Evolutionary conservation across 495 filamentous ascomycete genomes (phyloP), one percentile per base, ranked within the genome.

Genomic region (Massariosphaeria phaeospora): DNA sequence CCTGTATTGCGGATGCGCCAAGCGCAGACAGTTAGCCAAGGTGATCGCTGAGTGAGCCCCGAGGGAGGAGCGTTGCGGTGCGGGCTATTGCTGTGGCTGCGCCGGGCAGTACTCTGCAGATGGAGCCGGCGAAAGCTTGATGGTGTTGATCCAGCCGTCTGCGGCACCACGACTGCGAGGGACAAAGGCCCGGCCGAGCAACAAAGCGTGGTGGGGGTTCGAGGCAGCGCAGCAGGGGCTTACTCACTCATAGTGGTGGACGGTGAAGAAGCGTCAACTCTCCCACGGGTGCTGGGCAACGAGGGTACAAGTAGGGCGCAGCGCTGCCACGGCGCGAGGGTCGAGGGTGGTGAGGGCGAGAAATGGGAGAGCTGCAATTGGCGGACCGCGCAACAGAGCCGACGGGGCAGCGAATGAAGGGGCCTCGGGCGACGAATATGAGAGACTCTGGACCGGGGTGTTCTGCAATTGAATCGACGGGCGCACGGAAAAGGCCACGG

Each of bases 21-120:
- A 57, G 54, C 46, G 36, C 33, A 26, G 10, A 33, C 39, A 50
- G 46, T 57, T 57, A 57, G 54, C 54, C 54, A 57, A 57, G 54
- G 20, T 30, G n/a, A 31, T 42, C 23, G 53, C n/a, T 30, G 26
- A 44, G 46, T 25, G 39, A 26, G 39, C 15, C 40, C 20, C 25
- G 12, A 9, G 30, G 36, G 26, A 15, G 34, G 27, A 35, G 18
- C 35, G 2, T 34, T 20, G 26, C 21, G 34, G 27, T 25, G 18
- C 35, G 2, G 36, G 24, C 24, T 29, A 15, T 52, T 27, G 49
- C 4, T 33, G 54, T 35, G 45, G 54, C 54, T 57, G 54, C 54
- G 54, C 54, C 53, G 10, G 35, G 54, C 54, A n/a, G n/a, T n/a
- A n/a, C n/a, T n/a, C n/a, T n/a, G n/a, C n/a, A 50, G 54, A 52